phyloP scores from a whole-genome alignment of 306 rosid species.

The Castanea sativa region DNA sequence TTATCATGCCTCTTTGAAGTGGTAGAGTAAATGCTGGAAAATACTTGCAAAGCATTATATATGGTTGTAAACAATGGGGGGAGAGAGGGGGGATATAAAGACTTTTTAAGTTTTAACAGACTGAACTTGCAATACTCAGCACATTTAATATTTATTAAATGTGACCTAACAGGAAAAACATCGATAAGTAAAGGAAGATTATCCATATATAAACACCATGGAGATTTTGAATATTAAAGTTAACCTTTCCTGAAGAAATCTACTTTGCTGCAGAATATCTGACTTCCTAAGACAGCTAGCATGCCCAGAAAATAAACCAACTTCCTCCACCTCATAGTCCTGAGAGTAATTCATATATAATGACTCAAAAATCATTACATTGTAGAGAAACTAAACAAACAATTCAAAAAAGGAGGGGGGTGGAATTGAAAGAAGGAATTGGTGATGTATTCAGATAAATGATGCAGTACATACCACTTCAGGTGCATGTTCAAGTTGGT shows the following conservation, averaged over 20 bases:
- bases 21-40: background rate
- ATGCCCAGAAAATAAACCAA: conserved; percentile 25
- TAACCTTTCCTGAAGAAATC: conserved; percentile 74
- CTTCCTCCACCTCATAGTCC: conserved; percentile 37
- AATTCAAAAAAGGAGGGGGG: background rate
- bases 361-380: background rate
- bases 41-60: background rate
- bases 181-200: background rate
- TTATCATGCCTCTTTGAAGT: background rate
- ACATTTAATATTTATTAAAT: background rate
- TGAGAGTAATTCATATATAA: conserved; percentile 28
- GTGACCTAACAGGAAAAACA: background rate
- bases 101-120: no score
- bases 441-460: background rate
- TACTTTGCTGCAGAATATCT: conserved; percentile 43
- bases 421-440: background rate
- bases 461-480: conserved; percentile 40
- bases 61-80: no score
- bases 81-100: no score
- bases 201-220: background rate
- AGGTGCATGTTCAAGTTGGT: conserved; percentile 27
- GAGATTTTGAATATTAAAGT: conserved; percentile 13
- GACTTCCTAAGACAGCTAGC: conserved; percentile 24
- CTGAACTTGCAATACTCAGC: conserved; percentile 17
- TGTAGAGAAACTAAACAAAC: conserved; percentile 16